Evolutionary conservation across 305 asterid genomes (phyloP).

Genomic region (Rubia tinctorum): DNA sequence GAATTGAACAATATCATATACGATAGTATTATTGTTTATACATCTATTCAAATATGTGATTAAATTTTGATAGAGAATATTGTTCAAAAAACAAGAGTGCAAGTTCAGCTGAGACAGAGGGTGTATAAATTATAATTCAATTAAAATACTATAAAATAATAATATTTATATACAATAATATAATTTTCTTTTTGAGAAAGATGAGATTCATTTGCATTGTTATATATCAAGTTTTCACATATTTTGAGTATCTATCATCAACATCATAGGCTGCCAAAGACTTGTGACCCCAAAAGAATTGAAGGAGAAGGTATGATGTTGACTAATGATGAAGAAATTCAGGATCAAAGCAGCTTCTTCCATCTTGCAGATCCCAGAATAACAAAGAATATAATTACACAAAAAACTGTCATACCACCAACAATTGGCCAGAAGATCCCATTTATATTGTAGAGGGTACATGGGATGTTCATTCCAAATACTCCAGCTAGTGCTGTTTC

Average conservation of each 20-base stretch:
- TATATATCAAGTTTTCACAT: neutral
- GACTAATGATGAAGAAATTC: constrained; percentile 12
- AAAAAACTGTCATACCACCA: constrained; percentile 20
- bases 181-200: no score
- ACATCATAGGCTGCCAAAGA: neutral
- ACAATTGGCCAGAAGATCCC: constrained; percentile 52
- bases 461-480: constrained; percentile 90
- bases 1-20: no score
- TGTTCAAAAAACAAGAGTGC: no score
- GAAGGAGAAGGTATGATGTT: neutral
- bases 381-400: constrained; percentile 31
- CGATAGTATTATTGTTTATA: no score
- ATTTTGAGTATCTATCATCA: neutral
- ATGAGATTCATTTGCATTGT: neutral
- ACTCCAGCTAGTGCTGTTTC: constrained; percentile 63
- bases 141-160: no score
- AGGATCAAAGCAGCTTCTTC: constrained; percentile 47
- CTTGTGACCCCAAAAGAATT: neutral
- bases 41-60: no score
- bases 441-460: constrained; percentile 24
- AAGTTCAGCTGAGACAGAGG: no score
- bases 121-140: no score
- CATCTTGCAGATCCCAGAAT: constrained; percentile 41
- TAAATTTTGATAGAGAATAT: no score
- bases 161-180: no score